Evolutionary conservation across 1,284 basidiomycete genomes (phyloP).

Genomic region (Dichomitus squalens): DNA sequence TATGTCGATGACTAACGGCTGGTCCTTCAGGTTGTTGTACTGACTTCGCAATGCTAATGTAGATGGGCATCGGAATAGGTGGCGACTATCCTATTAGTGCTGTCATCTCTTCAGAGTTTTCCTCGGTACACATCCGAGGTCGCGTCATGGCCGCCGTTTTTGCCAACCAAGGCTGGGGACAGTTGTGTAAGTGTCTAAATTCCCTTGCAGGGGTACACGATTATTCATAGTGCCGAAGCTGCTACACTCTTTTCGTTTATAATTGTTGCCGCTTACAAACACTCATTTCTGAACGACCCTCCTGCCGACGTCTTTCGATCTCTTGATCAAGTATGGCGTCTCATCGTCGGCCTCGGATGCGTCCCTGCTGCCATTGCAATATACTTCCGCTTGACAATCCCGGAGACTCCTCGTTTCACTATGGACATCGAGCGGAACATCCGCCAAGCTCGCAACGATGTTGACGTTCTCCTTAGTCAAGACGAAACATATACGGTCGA

Average conservation of each 20-base stretch:
- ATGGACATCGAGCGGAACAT: constrained; percentile 90
- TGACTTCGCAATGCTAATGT: constrained; percentile 17
- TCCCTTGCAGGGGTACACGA: neutral
- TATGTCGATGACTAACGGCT: constrained; percentile 33
- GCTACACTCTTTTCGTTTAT: constrained; percentile 74
- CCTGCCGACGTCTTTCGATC: constrained; percentile 43
- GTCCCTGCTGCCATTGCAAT: constrained; percentile 69
- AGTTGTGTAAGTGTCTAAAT: constrained; percentile 50
- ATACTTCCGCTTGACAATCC: constrained; percentile 79
- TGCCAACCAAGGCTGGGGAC: constrained; percentile 70
- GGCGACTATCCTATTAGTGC: constrained; percentile 73
- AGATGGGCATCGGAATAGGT: constrained; percentile 73
- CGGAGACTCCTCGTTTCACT: constrained; percentile 84
- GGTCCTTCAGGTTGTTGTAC: neutral
- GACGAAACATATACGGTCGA: constrained; percentile 55
- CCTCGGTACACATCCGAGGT: constrained; percentile 71
- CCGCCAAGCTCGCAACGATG: constrained; percentile 69
- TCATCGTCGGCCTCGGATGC: constrained; percentile 72
- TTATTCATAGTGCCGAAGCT: constrained; percentile 33
- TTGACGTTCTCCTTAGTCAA: constrained; percentile 59
- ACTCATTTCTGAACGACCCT: constrained; percentile 50
- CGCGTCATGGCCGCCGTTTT: constrained; percentile 77
- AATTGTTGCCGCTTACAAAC: constrained; percentile 71
- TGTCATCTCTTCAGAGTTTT: constrained; percentile 77
- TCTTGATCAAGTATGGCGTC: constrained; percentile 68